Evolutionary conservation across 805 yeast species (phyloP).

Genomic region (Candida sithepensis): DNA sequence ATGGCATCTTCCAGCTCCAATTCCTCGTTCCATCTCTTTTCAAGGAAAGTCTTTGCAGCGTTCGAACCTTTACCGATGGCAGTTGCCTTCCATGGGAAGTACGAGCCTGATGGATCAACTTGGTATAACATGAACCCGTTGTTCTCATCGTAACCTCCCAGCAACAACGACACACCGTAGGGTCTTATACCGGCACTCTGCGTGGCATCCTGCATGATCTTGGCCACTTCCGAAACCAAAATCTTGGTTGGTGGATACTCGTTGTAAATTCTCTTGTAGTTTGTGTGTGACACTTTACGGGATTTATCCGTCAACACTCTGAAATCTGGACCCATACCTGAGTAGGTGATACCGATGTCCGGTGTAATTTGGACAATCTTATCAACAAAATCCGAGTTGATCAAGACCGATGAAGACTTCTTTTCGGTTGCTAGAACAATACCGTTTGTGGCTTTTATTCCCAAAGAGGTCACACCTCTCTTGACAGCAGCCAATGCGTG

Average conservation of each 20-base stretch:
- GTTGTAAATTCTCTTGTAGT: constrained; percentile 88
- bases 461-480: constrained; percentile 95
- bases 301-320: constrained; percentile 92
- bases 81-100: constrained; percentile 99
- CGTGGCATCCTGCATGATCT: constrained; percentile 97
- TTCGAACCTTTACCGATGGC: constrained; percentile 96
- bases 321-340: constrained; percentile 99
- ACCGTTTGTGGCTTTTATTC: constrained; percentile 92
- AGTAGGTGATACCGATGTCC: constrained; percentile 91
- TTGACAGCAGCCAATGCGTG: constrained; percentile 96
- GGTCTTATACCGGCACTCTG: constrained; percentile 99
- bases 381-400: constrained; percentile 67
- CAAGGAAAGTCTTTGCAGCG: constrained; percentile 96
- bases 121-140: constrained; percentile 80
- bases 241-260: constrained; percentile 97
- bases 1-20: constrained; percentile 97
- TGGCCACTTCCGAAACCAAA: constrained; percentile 90
- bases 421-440: constrained; percentile 96
- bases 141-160: constrained; percentile 86
- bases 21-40: constrained; percentile 97
- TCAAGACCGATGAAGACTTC: constrained; percentile 75
- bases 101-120: constrained; percentile 97
- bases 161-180: constrained; percentile 91
- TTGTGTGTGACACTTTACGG: constrained; percentile 87
- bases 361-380: constrained; percentile 88